Conservation (phyloP, 2,329 filamentous ascomycete genomes). For the Leptodontidium sp. region DNA sequence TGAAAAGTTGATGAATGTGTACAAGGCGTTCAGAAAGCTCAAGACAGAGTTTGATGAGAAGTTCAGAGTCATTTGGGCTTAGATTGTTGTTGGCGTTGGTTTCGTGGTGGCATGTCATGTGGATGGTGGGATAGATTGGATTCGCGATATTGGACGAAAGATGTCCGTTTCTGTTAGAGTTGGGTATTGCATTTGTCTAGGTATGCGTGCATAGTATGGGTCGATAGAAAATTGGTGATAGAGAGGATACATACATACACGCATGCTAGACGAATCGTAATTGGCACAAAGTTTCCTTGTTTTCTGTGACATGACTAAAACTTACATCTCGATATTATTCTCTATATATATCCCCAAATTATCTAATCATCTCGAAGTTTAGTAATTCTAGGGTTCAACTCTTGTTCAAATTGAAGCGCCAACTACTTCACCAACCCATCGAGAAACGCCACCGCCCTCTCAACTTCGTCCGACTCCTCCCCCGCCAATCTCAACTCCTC, state of each 20-base stretch:
- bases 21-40: constrained; percentile 65
- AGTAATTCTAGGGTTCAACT: too few relatives aligned
- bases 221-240: constrained; percentile 13
- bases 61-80: constrained; percentile 54
- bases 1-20: constrained; percentile 60
- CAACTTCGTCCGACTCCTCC: not conserved
- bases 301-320: too few relatives aligned
- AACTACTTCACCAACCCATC: not conserved
- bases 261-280: not conserved
- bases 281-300: too few relatives aligned
- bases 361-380: too few relatives aligned
- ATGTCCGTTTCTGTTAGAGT: not conserved
- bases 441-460: not conserved
- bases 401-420: too few relatives aligned
- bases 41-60: constrained; percentile 69
- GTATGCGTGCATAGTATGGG: not conserved
- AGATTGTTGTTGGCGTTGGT: constrained; percentile 18
- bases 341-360: too few relatives aligned
- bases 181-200: not conserved
- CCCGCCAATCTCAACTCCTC: constrained; percentile 20
- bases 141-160: not conserved
- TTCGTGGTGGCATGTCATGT: too few relatives aligned
- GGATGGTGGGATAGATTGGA: not conserved
- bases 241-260: constrained; percentile 14
- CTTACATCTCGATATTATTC: too few relatives aligned